Evolutionary conservation across 1,139 yeast genomes (phyloP).

Genomic region (Yamadazyma sp.): DNA sequence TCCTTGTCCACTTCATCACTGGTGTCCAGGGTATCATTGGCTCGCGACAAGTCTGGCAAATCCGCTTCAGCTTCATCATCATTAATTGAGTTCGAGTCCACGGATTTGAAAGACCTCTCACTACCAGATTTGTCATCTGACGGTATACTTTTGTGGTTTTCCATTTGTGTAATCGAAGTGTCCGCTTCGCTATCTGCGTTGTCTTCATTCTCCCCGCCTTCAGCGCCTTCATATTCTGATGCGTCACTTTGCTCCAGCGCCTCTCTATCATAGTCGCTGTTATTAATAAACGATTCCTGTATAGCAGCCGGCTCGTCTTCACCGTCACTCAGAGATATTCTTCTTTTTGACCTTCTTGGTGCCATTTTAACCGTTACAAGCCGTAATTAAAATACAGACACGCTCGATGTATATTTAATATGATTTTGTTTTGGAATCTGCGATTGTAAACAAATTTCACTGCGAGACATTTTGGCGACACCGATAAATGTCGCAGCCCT

Average conservation of each 20-base stretch:
- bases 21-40: constrained; percentile 18
- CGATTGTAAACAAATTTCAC: not conserved
- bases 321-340: constrained; percentile 15
- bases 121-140: not conserved
- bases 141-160: not conserved
- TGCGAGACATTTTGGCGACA: not conserved
- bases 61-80: constrained; percentile 7
- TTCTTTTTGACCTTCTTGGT: constrained; percentile 13
- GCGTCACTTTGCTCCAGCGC: not conserved
- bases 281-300: constrained; percentile 35
- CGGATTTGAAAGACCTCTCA: constrained; percentile 1
- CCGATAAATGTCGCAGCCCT: not conserved
- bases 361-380: constrained; percentile 5
- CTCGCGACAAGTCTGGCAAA: constrained; percentile 14
- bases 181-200: not conserved
- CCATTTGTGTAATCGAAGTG: not conserved
- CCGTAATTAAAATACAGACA: not conserved
- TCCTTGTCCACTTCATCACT: constrained; percentile 16
- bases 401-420: not conserved
- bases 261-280: constrained; percentile 28
- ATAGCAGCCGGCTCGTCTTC: constrained; percentile 12
- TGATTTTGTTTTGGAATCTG: not conserved
- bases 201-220: not conserved
- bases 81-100: constrained; percentile 3
- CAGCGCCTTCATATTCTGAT: constrained; percentile 1